Conservation (phyloP, 2,329 filamentous ascomycete genomes). For the Periglandula ipomoeae region DNA sequence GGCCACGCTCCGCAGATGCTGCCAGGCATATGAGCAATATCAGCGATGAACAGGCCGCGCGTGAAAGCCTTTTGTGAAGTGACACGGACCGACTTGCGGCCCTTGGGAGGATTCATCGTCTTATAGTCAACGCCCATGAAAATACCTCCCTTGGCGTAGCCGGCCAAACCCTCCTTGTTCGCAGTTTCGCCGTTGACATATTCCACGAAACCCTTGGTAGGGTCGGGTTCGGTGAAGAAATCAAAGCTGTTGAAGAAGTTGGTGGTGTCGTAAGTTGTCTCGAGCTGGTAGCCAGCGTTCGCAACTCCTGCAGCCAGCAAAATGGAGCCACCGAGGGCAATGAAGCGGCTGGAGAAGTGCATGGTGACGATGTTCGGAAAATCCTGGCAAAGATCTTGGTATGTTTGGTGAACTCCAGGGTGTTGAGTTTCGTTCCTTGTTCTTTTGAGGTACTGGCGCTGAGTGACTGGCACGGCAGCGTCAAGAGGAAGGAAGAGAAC, state of each 20-base stretch:
- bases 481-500: neutral
- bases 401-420: too few relatives aligned
- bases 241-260: slow-evolving; percentile 50
- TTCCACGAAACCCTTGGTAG: slow-evolving; percentile 65
- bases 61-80: slow-evolving; percentile 57
- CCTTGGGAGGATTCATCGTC: slow-evolving; percentile 44
- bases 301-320: slow-evolving; percentile 18
- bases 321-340: slow-evolving; percentile 19
- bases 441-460: slow-evolving; percentile 3
- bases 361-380: slow-evolving; percentile 6
- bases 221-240: slow-evolving; percentile 52
- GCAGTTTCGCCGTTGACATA: slow-evolving; percentile 56
- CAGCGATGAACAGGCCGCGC: slow-evolving; percentile 61
- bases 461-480: slow-evolving; percentile 13
- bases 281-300: slow-evolving; percentile 32
- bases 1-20: slow-evolving; percentile 67
- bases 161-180: slow-evolving; percentile 47
- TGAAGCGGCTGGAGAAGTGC: slow-evolving; percentile 14
- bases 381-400: too few relatives aligned
- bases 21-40: slow-evolving; percentile 69
- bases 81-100: slow-evolving; percentile 63
- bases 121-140: slow-evolving; percentile 62
- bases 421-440: neutral
- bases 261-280: slow-evolving; percentile 37
- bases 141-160: slow-evolving; percentile 43